Evolutionary conservation across 495 filamentous ascomycete genomes (phyloP), one percentile per base, ranked within the genome.

Genomic region (Penicillium subrubescens): DNA sequence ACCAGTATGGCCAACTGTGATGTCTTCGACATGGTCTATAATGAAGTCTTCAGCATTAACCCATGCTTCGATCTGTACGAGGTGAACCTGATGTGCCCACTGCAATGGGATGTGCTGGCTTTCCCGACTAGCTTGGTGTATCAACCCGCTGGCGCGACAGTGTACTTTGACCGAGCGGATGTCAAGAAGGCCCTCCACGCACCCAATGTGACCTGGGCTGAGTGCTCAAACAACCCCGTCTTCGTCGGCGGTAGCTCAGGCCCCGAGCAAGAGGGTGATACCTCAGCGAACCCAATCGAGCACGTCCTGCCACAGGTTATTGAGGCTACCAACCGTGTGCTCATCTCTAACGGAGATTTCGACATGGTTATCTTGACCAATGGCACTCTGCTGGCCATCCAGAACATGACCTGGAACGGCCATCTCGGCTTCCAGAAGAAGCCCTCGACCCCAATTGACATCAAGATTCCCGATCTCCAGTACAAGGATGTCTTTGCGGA

Each of bases 371-470:
- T 90, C 57, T 77, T 88, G 44, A 80, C 83, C 48, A 85, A 88
- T 65, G 88, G 86, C n/a, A 88, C 86, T 0, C 74, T 89, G 6
- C 70, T 89, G 41, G 75, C 82, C 35, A 87, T 90, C 64, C 87
- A 89, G 71, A 89, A 89, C 72, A 87, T 89, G 85, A 90, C 86
- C 6, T 90, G 86, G 85, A 83, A 86, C 64, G 87, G 87, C 23
- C 70, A 79, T 27, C 81, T 88, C n/a, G 88, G 87, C 0, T 90
- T 89, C 77, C 74, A 83, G 60, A 33, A 66, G 17, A 62, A 72
- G 39, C 84, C 83, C 0, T 65, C 56, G 17, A 73, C 70, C 3
- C 71, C 77, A 7, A 81, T 81, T 62, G 68, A 77, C 62, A 76
- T 81, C 62, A 51, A 71, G 14, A 67, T 80, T 6, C 62, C 72